phyloP scores from a whole-genome alignment of 2,329 filamentous ascomycete species.

The Arthroderma uncinatum region DNA sequence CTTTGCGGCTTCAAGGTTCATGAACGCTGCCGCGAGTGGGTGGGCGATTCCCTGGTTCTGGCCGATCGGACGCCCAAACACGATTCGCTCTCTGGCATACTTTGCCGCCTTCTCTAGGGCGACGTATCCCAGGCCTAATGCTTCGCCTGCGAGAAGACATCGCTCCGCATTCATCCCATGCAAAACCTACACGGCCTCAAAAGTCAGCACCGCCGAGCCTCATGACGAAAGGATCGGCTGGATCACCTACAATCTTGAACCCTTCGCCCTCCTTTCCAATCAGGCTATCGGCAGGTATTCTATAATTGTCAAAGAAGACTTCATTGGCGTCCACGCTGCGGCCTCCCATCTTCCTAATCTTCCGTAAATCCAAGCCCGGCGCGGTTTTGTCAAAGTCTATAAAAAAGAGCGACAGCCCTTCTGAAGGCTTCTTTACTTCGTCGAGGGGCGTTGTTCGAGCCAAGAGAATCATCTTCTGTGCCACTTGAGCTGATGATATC shows the following conservation, averaged over 20 bases:
- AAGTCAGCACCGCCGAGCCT: background rate
- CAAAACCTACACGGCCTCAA: constrained; percentile 39
- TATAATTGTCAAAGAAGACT: constrained; percentile 75
- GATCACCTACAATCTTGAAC: constrained; percentile 52
- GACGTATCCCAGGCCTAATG: constrained; percentile 67
- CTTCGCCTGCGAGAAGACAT: constrained; percentile 66
- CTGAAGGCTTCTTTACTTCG: constrained; percentile 56
- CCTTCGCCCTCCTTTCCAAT: constrained; percentile 65
- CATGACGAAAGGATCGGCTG: background rate
- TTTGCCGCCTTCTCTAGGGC: constrained; percentile 50
- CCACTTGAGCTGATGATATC: constrained; percentile 78
- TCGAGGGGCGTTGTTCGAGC: constrained; percentile 63
- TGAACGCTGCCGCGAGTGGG: constrained; percentile 48
- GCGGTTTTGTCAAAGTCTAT: constrained; percentile 57
- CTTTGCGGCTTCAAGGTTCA: constrained; percentile 52
- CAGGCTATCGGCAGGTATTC: constrained; percentile 51
- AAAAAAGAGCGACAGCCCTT: constrained; percentile 69
- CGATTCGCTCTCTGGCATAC: constrained; percentile 56
- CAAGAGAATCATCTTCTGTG: constrained; percentile 70
- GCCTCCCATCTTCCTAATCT: constrained; percentile 77
- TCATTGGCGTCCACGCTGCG: constrained; percentile 75
- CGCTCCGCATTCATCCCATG: constrained; percentile 73
- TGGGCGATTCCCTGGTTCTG: constrained; percentile 51
- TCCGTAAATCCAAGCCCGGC: constrained; percentile 54
- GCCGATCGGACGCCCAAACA: constrained; percentile 49